Base-by-base conservation (phyloP, 2,329 filamentous ascomycete species). In the Penicillium sp. region DNA sequence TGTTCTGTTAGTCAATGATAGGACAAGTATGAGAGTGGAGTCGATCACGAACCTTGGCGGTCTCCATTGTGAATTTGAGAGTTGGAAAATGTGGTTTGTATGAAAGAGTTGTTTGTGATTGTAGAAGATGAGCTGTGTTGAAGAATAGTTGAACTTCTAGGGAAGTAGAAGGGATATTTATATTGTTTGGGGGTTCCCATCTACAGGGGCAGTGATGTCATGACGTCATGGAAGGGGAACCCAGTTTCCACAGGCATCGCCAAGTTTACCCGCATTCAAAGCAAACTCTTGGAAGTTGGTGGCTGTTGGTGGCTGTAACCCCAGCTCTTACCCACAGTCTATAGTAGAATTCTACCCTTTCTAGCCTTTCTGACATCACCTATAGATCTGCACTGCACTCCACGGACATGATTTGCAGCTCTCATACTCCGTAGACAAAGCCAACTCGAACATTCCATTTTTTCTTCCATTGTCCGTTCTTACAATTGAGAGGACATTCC, bases 41-140 rank as follows among this genome's bases (percentile, higher is more conserved):
- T 21, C 32, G 12, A 8, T 21, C 3, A 45, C 55, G 24, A 28
- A 59, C 57, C 56, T 59, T 58, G 33, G 52, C 38, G 17, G 56
- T 54, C 48, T 59, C 57, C 57, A 59, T 59, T 51, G 29, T 48
- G 52, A 44, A 49, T 3, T 10, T 44, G 45, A 39, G 28, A 3
- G 17, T 37, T 17, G n/a, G 21, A 32, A 24, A 35, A n/a, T 10
- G 21, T 40, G 31, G 10, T 26, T 32, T 31, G 29, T 31, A 53
- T 43, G 33, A 31, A 17, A 29, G 4, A 12, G 4, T 31, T 46
- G 8, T 12, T 34, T 38, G 19, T 5, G 3, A n/a, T 15, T 1
- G 17, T 31, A 5, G 17, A 28, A 4, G 26, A 41, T 40, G 42
- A 33, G 3, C 22, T 45, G 33, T 48, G 32, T 10, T 22, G 39